Base-by-base conservation (phyloP, 2,329 filamentous ascomycete genomes). In the Truncatella angustata region DNA sequence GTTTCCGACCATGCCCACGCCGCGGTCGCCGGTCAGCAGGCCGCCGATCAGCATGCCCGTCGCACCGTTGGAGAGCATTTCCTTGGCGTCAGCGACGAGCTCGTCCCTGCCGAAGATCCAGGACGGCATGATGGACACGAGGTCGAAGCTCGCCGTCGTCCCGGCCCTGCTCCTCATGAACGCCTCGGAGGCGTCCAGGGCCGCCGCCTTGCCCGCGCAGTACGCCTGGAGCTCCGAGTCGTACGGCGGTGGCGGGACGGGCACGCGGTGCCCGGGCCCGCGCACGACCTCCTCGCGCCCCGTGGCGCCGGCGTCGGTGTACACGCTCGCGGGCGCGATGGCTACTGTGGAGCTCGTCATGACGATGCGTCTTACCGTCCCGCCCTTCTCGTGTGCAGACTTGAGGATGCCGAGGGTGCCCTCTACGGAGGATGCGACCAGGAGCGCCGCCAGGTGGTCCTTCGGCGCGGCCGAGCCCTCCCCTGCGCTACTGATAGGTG, bases 331-430 rank as follows among this genome's bases (percentile, higher is more conserved):
- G 0, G 62, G 59, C n/a, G 57, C 53, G 10, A 64, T 56, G 5
- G 61, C 61, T 14, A 60, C 53, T n/a, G 62, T 55, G 26, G 61
- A 64, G 56, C 62, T 64, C 23, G 63, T 64, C 44, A 64, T 60
- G 53, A 64, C 60, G 26, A 65, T 50, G 10, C 62, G 60, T 12
- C 54, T 55, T 14, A 64, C 59, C 12, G 53, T 55, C 23, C 57
- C 57, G 11, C 49, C 54, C 4, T 50, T 42, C 35, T 59, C 54
- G 12, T 60, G 55, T 4, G 62, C 62, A 20, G 49, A 32, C 30
- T 62, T 53, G 11, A 65, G 58, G 4, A 65, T 50, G 52, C 56
- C 59, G 42, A 63, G 44, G 9, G 59, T 63, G 18, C 61, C 60
- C 18, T 54, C 40, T 18, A 61, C 4, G 59, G 52, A 10, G 28